Evolutionary conservation across 805 yeast genomes (phyloP).

Genomic region (Saccharomycopsis sp.): DNA sequence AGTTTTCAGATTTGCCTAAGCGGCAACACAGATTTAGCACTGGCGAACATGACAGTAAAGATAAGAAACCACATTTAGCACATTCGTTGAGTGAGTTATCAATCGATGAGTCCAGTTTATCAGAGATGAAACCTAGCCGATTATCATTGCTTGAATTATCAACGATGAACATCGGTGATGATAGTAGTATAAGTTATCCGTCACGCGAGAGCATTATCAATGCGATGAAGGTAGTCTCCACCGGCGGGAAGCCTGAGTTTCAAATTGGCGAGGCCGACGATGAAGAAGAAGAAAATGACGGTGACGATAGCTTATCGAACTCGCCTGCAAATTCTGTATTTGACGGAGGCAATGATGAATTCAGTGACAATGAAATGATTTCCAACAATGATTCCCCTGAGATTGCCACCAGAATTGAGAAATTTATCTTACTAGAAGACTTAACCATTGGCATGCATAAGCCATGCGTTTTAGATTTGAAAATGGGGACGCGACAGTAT

Average conservation of each 20-base stretch:
- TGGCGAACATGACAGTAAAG: not conserved
- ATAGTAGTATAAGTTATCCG: constrained; percentile 9
- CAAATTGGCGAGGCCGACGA: constrained; percentile 15
- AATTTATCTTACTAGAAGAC: constrained; percentile 86
- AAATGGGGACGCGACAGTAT: constrained; percentile 98
- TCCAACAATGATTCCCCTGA: not conserved
- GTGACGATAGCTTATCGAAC: not conserved
- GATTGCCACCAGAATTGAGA: constrained; percentile 54
- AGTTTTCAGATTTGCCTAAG: not conserved
- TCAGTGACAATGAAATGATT: constrained; percentile 1
- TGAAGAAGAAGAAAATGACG: constrained; percentile 9
- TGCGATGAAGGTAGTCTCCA: constrained; percentile 16
- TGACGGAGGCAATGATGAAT: constrained; percentile 7
- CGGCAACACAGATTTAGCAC: not conserved
- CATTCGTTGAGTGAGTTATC: not conserved
- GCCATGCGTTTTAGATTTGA: constrained; percentile 90
- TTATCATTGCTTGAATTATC: constrained; percentile 26
- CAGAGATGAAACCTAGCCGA: constrained; percentile 22
- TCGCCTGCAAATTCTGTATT: constrained; percentile 7
- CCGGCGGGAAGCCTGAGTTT: constrained; percentile 4
- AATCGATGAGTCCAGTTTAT: not conserved
- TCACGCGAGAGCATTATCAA: constrained; percentile 19
- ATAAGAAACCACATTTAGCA: not conserved
- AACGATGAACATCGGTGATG: constrained; percentile 13
- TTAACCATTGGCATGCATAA: constrained; percentile 71